These are phyloP conservation scores for Eucalyptus tenuipes DNA, from an alignment of 345 rosid genomes.

Conservation along the genomic window DNA sequence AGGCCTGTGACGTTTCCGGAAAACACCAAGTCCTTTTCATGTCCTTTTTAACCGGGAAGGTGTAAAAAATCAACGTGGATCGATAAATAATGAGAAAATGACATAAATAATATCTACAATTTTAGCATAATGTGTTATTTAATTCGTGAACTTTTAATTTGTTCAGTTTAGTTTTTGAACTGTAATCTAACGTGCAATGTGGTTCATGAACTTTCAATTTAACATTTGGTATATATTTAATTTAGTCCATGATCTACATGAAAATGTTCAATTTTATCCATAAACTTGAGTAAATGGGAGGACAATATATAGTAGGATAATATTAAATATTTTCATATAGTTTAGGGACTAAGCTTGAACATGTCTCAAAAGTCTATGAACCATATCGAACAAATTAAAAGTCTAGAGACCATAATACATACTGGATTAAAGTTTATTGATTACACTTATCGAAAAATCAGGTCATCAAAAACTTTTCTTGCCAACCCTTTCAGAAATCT, in stretches of 20 bases:
- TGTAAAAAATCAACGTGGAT: rapidly evolving
- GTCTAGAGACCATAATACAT: rapidly evolving
- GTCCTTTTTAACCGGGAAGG: background rate
- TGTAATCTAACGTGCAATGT: rapidly evolving
- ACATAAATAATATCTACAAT: rapidly evolving
- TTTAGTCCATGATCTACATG: no score
- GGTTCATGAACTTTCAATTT: rapidly evolving
- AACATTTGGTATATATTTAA: rapidly evolving
- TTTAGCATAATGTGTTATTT: rapidly evolving
- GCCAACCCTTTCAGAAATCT: background rate
- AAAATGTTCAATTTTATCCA: no score
- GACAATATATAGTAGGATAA: no score
- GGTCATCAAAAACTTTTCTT: background rate
- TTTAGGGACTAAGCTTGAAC: background rate
- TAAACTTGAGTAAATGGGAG: no score
- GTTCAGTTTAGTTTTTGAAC: rapidly evolving
- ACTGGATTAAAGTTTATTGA: background rate
- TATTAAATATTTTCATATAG: rapidly evolving
- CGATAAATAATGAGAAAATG: rapidly evolving
- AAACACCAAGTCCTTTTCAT: rapidly evolving
- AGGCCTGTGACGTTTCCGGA: background rate
- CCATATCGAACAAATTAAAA: rapidly evolving
- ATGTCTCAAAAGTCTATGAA: rapidly evolving
- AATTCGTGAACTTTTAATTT: rapidly evolving
- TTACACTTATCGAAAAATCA: background rate